A percentile compares a stretch with the other conserved stretches of the same genome.
These are phyloP conservation scores for Malassezia psittaci DNA, from an alignment of 1,284 basidiomycete genomes.

Conservation along the genomic window DNA sequence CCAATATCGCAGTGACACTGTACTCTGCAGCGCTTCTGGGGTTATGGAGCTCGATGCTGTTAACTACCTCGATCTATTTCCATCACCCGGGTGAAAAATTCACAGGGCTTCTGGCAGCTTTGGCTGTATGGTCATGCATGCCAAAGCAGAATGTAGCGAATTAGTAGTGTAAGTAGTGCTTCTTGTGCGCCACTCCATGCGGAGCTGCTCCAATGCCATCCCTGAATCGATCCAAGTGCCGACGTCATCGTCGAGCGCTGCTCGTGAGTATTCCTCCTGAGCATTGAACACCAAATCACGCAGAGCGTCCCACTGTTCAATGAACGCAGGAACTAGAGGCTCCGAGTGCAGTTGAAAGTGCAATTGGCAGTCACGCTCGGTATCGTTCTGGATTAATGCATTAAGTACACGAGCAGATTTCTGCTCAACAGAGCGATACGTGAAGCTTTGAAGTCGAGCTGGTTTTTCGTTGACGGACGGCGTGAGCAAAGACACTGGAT, in stretches of 20 bases:
- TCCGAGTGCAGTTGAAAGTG: too few species aligned
- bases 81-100: slow-evolving; percentile 79
- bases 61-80: slow-evolving; percentile 79
- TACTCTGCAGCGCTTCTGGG: slow-evolving; percentile 54
- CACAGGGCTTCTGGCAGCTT: slow-evolving; percentile 56
- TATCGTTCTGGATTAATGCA: background rate
- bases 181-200: slow-evolving; percentile 5
- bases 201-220: background rate
- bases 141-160: slow-evolving; percentile 21
- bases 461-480: background rate
- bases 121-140: slow-evolving; percentile 29
- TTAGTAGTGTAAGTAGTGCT: background rate
- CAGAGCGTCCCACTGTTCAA: slow-evolving; percentile 40
- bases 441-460: background rate
- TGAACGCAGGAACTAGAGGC: slow-evolving; percentile 1
- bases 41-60: slow-evolving; percentile 65
- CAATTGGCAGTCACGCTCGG: background rate
- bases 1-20: slow-evolving; percentile 14
- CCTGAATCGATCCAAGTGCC: slow-evolving; percentile 5
- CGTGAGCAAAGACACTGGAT: too few species aligned
- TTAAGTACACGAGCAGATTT: background rate
- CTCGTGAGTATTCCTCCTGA: slow-evolving; percentile 4
- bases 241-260: slow-evolving; percentile 10
- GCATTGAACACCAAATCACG: slow-evolving; percentile 28
- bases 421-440: background rate